Base-by-base conservation (phyloP, 2,329 filamentous ascomycete genomes). In the Daldinia sp. region DNA sequence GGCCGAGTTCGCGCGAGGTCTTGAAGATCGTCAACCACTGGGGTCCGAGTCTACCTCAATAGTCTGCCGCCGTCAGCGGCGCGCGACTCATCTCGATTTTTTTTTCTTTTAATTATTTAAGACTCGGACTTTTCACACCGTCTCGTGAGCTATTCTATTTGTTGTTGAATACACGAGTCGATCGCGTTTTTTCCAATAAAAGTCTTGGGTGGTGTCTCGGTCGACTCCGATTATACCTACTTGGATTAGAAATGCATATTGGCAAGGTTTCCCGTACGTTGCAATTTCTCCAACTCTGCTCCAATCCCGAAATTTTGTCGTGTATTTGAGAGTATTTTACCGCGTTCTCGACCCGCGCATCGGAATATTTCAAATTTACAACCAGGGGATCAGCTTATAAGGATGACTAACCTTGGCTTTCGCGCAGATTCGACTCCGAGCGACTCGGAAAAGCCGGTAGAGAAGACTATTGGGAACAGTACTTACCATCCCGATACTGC, bases 401-500 rank as follows among this genome's bases (percentile, higher is more conserved):
- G 13, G n/a, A 61, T 58, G 37, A 35, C 68, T 70, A 66, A 72
- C 50, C 45, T 17, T 30, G 43, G 23, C 47, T 39, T 27, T 39
- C 25, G 37, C 10, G 25, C 25, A 69, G 68, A 61, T 39, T 58
- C 60, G 51, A 63, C 52, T 39, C 63, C 61, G 58, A 64, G 66
- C 45, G 73, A 74, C 47, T 68, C 72, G 59, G 69, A 71, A 32
- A 73, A 71, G 32, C 62, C 58, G 4, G 63, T 32, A 7, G 68
- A 49, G 2, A 58, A 68, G 11, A 30, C 68, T 17, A 41, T 61
- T n/a, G 64, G 66, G 25, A 68, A 68, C 49, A 74, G 74, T 48
- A 69, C 66, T 8, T 75, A 75, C 48, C 68, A 74, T 63, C 72
- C 72, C 41, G 72, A 66, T 23, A 54, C 34, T 32, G 55, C 64